A percentile compares a stretch with the other conserved stretches of the same genome.
These are phyloP conservation scores for Turnera subulata DNA, from an alignment of 345 rosid genomes.

Conservation along the genomic window DNA sequence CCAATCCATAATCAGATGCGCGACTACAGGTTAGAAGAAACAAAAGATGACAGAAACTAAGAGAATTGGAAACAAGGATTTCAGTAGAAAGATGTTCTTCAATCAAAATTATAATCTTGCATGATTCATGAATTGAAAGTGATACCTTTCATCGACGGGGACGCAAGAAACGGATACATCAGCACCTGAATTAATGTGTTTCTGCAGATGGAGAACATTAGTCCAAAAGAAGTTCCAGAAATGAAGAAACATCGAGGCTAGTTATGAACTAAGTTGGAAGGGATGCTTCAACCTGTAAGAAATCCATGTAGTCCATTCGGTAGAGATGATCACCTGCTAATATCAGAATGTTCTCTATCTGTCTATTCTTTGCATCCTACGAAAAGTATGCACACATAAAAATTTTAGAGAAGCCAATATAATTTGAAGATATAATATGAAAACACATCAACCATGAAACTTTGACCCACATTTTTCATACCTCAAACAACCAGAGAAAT, in stretches of 20 bases:
- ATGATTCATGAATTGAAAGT: no score
- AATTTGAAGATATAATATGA: no score
- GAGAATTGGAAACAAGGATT: no score
- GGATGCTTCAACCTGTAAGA: conserved; percentile 54
- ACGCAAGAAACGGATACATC: conserved; percentile 63
- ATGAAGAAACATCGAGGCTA: neutral
- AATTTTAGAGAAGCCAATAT: no score
- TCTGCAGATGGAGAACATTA: conserved; percentile 37
- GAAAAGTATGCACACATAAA: neutral
- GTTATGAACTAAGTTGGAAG: conserved; percentile 2
- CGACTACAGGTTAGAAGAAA: conserved; percentile 38
- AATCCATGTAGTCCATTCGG: conserved; percentile 90
- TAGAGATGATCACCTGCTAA: conserved; percentile 89
- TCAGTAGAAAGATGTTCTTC: neutral
- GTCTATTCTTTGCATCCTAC: conserved; percentile 73
- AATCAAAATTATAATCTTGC: conserved; percentile 1
- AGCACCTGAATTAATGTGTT: conserved; percentile 57
- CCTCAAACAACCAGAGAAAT: conserved; percentile 83
- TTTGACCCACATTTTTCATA: conserved; percentile 18
- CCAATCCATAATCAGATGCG: conserved; percentile 72
- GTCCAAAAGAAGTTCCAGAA: neutral
- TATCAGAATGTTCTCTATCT: conserved; percentile 77
- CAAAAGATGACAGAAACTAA: neutral
- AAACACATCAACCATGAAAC: neutral
- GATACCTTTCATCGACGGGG: conserved; percentile 58